These are phyloP conservation scores for Diaporthe helianthi DNA, from an alignment of 2,329 filamentous ascomycete genomes.

Conservation along the genomic window DNA sequence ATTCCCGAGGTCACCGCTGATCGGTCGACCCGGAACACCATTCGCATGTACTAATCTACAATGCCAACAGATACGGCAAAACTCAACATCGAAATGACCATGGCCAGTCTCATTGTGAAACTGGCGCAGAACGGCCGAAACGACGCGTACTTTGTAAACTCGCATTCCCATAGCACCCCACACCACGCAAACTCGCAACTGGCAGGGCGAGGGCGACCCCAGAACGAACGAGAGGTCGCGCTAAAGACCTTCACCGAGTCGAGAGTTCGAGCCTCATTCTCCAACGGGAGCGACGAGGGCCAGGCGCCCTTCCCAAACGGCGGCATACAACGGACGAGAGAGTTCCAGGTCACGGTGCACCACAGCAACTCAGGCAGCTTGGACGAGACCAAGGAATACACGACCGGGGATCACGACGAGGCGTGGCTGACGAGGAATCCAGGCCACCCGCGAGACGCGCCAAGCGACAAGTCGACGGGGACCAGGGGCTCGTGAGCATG, in stretches of 20 bases:
- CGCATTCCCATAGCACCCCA: constrained; percentile 15
- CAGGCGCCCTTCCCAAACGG: neutral
- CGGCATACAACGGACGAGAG: constrained; percentile 28
- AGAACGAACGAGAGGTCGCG: constrained; percentile 24
- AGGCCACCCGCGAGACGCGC: constrained; percentile 13
- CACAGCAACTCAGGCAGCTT: constrained; percentile 21
- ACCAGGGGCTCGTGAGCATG: constrained; percentile 9
- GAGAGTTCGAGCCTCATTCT: constrained; percentile 27
- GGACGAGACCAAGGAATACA: constrained; percentile 17
- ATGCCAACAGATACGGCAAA: constrained; percentile 14
- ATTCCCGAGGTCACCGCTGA: no score
- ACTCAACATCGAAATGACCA: constrained; percentile 35
- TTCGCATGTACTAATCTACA: neutral
- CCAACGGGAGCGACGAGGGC: constrained; percentile 4
- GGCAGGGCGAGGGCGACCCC: neutral
- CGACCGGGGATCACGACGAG: constrained; percentile 13
- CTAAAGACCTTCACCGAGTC: constrained; percentile 30
- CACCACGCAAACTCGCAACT: neutral
- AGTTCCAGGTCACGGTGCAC: constrained; percentile 31
- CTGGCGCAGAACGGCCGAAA: constrained; percentile 22
- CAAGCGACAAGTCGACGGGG: constrained; percentile 4
- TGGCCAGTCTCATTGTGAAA: constrained; percentile 33
- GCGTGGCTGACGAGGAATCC: constrained; percentile 26
- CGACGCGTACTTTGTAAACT: constrained; percentile 17
- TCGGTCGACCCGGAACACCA: neutral